phyloP scores from a whole-genome alignment of 2,329 filamentous ascomycete species.

The Paraphoma chrysanthemicola region DNA sequence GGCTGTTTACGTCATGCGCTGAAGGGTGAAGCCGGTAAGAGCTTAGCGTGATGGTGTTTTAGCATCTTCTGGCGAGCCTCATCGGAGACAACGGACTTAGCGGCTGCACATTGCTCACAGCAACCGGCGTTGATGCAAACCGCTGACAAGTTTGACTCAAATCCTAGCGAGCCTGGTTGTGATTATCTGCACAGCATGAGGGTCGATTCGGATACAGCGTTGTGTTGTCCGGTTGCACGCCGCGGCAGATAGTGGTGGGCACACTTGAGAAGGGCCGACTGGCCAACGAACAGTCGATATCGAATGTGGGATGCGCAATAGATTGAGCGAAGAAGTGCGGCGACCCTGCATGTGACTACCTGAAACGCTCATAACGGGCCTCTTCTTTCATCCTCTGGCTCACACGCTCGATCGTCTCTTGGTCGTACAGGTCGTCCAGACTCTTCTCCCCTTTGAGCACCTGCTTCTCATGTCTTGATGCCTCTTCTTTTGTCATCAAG shows the following conservation, averaged over 20 bases:
- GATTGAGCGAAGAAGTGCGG: neutral
- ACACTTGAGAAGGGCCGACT: neutral
- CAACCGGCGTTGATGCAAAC: slow-evolving; percentile 2
- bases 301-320: no score
- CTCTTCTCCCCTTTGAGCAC: slow-evolving; percentile 73
- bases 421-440: slow-evolving; percentile 76
- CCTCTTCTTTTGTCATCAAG: slow-evolving; percentile 93
- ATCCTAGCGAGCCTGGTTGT: no score
- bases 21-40: neutral
- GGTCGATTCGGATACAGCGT: neutral
- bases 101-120: neutral
- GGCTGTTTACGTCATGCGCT: neutral
- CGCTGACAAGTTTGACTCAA: neutral
- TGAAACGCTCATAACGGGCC: slow-evolving; percentile 59
- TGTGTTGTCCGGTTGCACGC: neutral
- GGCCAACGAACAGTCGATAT: neutral
- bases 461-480: slow-evolving; percentile 76
- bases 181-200: neutral
- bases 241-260: neutral
- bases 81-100: slow-evolving; percentile 2
- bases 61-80: neutral
- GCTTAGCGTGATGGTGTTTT: neutral
- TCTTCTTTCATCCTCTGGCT: slow-evolving; percentile 73
- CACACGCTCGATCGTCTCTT: slow-evolving; percentile 70
- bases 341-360: slow-evolving; percentile 31